Evolutionary conservation across 2,329 filamentous ascomycete species (phyloP).

Genomic region (Colletotrichum musicola): DNA sequence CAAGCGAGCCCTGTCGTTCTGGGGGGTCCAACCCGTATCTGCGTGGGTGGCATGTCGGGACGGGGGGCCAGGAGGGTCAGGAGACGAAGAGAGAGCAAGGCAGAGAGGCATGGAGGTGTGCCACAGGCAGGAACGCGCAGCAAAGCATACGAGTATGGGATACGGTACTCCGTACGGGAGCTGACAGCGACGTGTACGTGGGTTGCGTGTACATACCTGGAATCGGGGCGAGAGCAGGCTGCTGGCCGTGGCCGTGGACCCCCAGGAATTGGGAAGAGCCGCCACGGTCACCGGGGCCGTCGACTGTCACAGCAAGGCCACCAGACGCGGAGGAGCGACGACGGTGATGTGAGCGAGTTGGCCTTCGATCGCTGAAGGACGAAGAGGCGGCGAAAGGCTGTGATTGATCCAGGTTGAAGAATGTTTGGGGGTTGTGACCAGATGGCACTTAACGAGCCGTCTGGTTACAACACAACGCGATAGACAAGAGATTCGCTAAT

Average conservation of each 20-base stretch:
- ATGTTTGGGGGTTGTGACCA: slow-evolving; percentile 39
- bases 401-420: slow-evolving; percentile 40
- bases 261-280: slow-evolving; percentile 52
- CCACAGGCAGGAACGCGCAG: slow-evolving; percentile 22
- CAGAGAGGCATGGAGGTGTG: slow-evolving; percentile 8
- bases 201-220: slow-evolving; percentile 57
- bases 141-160: slow-evolving; percentile 27
- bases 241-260: slow-evolving; percentile 55
- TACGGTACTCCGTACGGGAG: neutral
- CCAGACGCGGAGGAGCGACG: slow-evolving; percentile 47
- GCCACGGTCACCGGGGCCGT: slow-evolving; percentile 46
- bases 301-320: slow-evolving; percentile 49
- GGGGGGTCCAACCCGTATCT: slow-evolving; percentile 24
- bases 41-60: slow-evolving; percentile 27
- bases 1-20: slow-evolving; percentile 34
- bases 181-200: slow-evolving; percentile 45
- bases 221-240: slow-evolving; percentile 64
- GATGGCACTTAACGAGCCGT: slow-evolving; percentile 39
- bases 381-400: slow-evolving; percentile 39
- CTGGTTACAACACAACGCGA: slow-evolving; percentile 38
- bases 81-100: slow-evolving; percentile 16
- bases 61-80: slow-evolving; percentile 5
- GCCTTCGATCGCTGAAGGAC: slow-evolving; percentile 45
- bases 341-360: slow-evolving; percentile 47
- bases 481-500: slow-evolving; percentile 33